Evolutionary conservation across 352 stramenopile genomes (phyloP).

Genomic region (Aphanomyces invadans): DNA sequence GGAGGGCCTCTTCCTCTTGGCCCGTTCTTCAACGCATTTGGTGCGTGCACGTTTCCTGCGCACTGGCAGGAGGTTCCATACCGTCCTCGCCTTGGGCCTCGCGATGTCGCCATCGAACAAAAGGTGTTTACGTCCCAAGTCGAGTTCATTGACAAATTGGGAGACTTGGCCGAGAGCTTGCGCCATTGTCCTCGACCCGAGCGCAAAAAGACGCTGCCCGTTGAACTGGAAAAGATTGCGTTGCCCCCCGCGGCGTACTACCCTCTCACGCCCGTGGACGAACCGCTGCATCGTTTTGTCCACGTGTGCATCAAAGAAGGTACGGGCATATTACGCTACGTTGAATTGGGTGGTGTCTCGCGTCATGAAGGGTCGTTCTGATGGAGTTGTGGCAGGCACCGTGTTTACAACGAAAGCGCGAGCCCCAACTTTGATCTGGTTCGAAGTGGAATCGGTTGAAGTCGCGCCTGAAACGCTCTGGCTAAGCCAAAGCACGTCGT

Average conservation of each 20-base stretch:
- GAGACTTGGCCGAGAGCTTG: slow-evolving; percentile 65
- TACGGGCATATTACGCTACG: not conserved
- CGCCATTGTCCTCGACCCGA: slow-evolving; percentile 44
- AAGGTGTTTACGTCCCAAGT: slow-evolving; percentile 64
- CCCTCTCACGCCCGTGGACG: slow-evolving; percentile 56
- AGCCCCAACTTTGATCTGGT: slow-evolving; percentile 74
- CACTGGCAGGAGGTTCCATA: slow-evolving; percentile 1
- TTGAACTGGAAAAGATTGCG: slow-evolving; percentile 49
- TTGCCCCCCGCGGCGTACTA: slow-evolving; percentile 56
- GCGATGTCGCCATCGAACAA: slow-evolving; percentile 13
- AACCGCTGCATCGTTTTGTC: slow-evolving; percentile 54
- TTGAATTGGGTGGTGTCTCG: no score
- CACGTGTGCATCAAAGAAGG: slow-evolving; percentile 54
- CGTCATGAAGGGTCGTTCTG: no score
- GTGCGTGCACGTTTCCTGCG: not conserved
- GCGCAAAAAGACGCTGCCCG: slow-evolving; percentile 50
- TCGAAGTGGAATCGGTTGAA: slow-evolving; percentile 60
- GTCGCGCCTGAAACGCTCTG: slow-evolving; percentile 19
- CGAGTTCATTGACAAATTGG: slow-evolving; percentile 63
- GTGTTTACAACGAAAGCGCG: slow-evolving; percentile 84
- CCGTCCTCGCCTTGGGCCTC: not conserved
- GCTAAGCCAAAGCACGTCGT: not conserved
- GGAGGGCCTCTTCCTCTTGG: not conserved
- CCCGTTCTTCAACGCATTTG: slow-evolving; percentile 1
- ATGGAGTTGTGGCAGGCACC: no score